Evolutionary conservation across 1,139 yeast species (phyloP).

Genomic region (Pichia sp.): DNA sequence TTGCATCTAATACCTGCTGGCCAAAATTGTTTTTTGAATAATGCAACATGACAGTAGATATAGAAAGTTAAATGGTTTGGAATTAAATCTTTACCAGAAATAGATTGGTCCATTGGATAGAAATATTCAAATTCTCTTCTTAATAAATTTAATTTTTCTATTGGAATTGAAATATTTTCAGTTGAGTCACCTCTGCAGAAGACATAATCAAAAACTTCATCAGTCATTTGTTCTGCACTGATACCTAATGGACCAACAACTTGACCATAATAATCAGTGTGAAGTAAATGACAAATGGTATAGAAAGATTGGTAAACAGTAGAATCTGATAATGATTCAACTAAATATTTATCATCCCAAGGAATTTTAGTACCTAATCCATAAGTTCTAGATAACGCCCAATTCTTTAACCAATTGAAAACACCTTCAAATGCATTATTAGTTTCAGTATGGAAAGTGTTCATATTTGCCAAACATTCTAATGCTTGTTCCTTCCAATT

Average conservation of each 20-base stretch:
- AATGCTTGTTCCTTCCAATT: slow-evolving; percentile 82
- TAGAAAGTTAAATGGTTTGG: slow-evolving; percentile 97
- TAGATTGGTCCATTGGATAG: slow-evolving; percentile 85
- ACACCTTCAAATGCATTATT: slow-evolving; percentile 92
- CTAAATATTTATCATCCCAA: slow-evolving; percentile 92
- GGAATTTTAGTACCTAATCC: slow-evolving; percentile 96
- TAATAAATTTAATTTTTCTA: slow-evolving; percentile 60
- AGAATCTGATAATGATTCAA: slow-evolving; percentile 94
- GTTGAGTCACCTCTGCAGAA: slow-evolving; percentile 62
- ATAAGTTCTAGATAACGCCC: slow-evolving; percentile 97
- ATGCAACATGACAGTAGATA: slow-evolving; percentile 86
- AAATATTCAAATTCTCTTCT: slow-evolving; percentile 94
- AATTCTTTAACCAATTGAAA: slow-evolving; percentile 92
- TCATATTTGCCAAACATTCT: slow-evolving; percentile 72
- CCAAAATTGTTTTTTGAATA: slow-evolving; percentile 89
- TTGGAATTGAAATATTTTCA: slow-evolving; percentile 55
- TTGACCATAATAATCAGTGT: slow-evolving; percentile 79
- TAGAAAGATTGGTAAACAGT: slow-evolving; percentile 95
- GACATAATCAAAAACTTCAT: slow-evolving; percentile 88
- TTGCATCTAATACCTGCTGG: slow-evolving; percentile 92
- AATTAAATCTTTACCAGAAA: slow-evolving; percentile 95
- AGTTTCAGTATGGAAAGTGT: slow-evolving; percentile 78
- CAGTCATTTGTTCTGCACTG: slow-evolving; percentile 81
- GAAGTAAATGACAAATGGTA: slow-evolving; percentile 83
- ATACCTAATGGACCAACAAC: slow-evolving; percentile 68